Conservation (phyloP, 1,284 basidiomycete species). For the Ustilago lituana region DNA sequence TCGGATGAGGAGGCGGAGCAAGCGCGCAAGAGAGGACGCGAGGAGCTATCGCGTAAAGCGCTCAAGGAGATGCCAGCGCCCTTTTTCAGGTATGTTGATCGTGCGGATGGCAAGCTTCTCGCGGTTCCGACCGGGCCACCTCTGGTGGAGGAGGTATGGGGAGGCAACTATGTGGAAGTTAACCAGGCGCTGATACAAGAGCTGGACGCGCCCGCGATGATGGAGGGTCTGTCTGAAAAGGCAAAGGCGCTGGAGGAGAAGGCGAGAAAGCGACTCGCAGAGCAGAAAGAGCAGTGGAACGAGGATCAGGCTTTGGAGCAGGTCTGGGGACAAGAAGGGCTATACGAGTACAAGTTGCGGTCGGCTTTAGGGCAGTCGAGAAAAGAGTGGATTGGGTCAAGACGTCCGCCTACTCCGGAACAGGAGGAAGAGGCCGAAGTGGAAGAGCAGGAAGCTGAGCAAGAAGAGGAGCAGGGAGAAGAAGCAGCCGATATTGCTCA, state of each 20-base stretch:
- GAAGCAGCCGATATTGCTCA: conserved; percentile 3
- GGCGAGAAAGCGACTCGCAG: conserved; percentile 13
- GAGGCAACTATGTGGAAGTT: conserved; percentile 13
- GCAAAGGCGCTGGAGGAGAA: conserved; percentile 12
- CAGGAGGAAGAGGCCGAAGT: conserved; percentile 4
- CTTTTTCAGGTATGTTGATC: conserved; percentile 29
- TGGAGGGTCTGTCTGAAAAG: conserved; percentile 2
- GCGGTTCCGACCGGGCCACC: conserved; percentile 25
- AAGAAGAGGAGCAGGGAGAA: conserved; percentile 2
- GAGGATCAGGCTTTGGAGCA: conserved; percentile 26
- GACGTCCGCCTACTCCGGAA: conserved; percentile 21
- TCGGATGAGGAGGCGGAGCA: conserved; percentile 33
- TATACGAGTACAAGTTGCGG: conserved; percentile 46
- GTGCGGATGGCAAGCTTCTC: conserved; percentile 25
- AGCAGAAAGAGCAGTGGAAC: conserved; percentile 15
- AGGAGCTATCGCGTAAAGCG: conserved; percentile 32
- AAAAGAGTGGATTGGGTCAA: conserved; percentile 32
- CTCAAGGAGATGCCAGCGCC: conserved; percentile 43
- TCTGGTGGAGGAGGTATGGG: conserved; percentile 20
- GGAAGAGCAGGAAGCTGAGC: conserved; percentile 6
- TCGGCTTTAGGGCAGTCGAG: conserved; percentile 23
- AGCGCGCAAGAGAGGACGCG: conserved; percentile 12
- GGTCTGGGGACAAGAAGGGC: conserved; percentile 37
- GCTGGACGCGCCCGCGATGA: conserved; percentile 8
- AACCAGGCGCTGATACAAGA: conserved; percentile 30